Evolutionary conservation across 2,329 filamentous ascomycete genomes (phyloP).

Genomic region (Aureobasidium subglaciale): DNA sequence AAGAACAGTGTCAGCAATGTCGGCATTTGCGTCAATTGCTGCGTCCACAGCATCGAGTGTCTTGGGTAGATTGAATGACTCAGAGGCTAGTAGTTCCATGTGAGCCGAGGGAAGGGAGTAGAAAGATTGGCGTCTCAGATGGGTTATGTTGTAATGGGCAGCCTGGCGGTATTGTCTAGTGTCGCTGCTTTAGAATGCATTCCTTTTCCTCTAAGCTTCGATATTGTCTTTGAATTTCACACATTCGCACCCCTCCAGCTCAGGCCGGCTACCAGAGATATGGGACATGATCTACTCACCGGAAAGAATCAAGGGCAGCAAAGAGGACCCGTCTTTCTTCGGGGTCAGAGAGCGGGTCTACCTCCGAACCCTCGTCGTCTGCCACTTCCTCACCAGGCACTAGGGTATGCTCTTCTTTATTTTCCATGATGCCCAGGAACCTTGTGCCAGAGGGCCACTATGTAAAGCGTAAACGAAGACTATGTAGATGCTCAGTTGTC

Average conservation of each 20-base stretch:
- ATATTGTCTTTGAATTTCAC: background rate
- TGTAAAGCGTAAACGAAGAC: no score
- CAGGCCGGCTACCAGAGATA: background rate
- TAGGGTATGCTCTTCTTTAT: background rate
- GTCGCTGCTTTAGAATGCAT: background rate
- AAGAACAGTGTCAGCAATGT: constrained; percentile 73
- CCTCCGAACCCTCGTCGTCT: constrained; percentile 51
- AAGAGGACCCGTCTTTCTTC: constrained; percentile 77
- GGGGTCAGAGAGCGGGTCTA: constrained; percentile 62
- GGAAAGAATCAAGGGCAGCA: constrained; percentile 79
- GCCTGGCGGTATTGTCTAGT: constrained; percentile 61
- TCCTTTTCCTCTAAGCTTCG: background rate
- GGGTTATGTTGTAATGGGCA: constrained; percentile 85
- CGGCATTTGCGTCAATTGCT: constrained; percentile 82
- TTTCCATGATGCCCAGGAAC: background rate
- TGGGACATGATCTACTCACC: constrained; percentile 48
- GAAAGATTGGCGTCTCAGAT: constrained; percentile 83
- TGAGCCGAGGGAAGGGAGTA: constrained; percentile 81
- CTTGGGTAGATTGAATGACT: constrained; percentile 76
- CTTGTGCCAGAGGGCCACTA: no score
- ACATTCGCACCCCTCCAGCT: background rate
- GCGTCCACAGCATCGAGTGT: constrained; percentile 73
- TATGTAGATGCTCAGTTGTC: no score
- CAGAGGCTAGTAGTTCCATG: constrained; percentile 71
- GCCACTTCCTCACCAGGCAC: background rate